Evolutionary conservation across 495 filamentous ascomycete genomes (phyloP).

Genomic region (Talaromyces wortmannii): DNA sequence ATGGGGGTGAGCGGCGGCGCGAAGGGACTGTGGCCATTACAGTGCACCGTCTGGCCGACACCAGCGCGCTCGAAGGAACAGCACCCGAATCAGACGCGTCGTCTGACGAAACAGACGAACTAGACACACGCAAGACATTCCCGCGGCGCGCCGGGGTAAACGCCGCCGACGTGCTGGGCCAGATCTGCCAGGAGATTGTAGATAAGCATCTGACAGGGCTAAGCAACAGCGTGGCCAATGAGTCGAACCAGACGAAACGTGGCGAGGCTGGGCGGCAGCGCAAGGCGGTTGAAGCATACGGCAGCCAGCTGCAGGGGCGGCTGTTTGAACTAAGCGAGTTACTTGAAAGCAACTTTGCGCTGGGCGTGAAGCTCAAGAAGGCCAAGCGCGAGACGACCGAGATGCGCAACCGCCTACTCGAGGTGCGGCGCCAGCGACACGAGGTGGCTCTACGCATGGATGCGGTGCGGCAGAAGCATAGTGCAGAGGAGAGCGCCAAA

Average conservation of each 20-base stretch:
- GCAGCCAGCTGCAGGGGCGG: constrained; percentile 56
- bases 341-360: constrained; percentile 58
- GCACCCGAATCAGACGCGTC: constrained; percentile 10
- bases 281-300: constrained; percentile 61
- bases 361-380: constrained; percentile 54
- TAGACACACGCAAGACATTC: constrained; percentile 24
- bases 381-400: constrained; percentile 58
- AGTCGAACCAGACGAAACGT: constrained; percentile 24
- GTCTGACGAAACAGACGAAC: constrained; percentile 26
- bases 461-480: constrained; percentile 54
- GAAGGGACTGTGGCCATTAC: constrained; percentile 39
- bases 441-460: constrained; percentile 64
- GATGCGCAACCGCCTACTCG: constrained; percentile 57
- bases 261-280: constrained; percentile 54
- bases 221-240: constrained; percentile 29
- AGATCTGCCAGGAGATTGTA: constrained; percentile 63
- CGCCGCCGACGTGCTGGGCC: constrained; percentile 59
- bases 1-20: constrained; percentile 23
- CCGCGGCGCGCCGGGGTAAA: constrained; percentile 60
- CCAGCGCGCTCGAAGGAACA: constrained; percentile 17
- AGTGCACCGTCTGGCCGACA: constrained; percentile 36
- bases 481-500: constrained; percentile 28
- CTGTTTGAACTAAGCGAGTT: constrained; percentile 45
- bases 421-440: constrained; percentile 57
- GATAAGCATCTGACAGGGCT: constrained; percentile 41